Conservation (phyloP, 2,329 filamentous ascomycete genomes). For the Pseudonectria buxi region DNA sequence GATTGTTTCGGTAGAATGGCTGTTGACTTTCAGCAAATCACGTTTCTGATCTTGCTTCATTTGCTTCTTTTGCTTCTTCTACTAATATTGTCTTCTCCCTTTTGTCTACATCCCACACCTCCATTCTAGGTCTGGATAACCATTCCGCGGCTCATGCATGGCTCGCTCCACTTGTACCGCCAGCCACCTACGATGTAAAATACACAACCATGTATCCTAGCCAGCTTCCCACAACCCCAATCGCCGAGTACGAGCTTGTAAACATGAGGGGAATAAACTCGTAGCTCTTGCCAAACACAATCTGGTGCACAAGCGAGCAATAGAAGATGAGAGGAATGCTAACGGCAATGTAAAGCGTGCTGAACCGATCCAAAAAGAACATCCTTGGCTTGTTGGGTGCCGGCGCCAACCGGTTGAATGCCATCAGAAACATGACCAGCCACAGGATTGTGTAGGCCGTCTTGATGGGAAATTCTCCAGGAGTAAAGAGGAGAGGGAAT, state of each 20-base stretch:
- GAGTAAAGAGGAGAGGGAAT: conserved; percentile 88
- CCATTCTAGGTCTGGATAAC: too few species aligned
- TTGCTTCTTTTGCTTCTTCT: too few species aligned
- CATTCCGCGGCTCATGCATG: too few species aligned
- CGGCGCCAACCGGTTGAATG: conserved; percentile 81
- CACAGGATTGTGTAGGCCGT: conserved; percentile 88
- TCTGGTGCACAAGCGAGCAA: conserved; percentile 73
- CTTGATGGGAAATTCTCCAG: conserved; percentile 90
- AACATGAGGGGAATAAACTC: conserved; percentile 97
- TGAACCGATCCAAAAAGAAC: conserved; percentile 87
- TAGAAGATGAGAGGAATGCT: conserved; percentile 87
- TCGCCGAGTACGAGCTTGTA: conserved; percentile 85
- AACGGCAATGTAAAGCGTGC: conserved; percentile 79
- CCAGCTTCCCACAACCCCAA: conserved; percentile 96
- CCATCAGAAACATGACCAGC: conserved; percentile 77
- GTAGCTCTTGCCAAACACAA: conserved; percentile 75
- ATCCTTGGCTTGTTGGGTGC: conserved; percentile 73
- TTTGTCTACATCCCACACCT: too few species aligned
- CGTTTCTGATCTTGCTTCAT: too few species aligned
- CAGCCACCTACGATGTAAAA: conserved; percentile 48
- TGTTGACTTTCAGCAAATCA: too few species aligned
- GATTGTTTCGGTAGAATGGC: too few species aligned
- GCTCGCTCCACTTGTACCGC: not conserved
- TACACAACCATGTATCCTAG: conserved; percentile 90
- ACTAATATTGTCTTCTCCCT: too few species aligned